A percentile compares a stretch with the other conserved stretches of the same genome.
phyloP scores from a whole-genome alignment of 1,284 basidiomycete species.

The Ceratobasidium sp. region DNA sequence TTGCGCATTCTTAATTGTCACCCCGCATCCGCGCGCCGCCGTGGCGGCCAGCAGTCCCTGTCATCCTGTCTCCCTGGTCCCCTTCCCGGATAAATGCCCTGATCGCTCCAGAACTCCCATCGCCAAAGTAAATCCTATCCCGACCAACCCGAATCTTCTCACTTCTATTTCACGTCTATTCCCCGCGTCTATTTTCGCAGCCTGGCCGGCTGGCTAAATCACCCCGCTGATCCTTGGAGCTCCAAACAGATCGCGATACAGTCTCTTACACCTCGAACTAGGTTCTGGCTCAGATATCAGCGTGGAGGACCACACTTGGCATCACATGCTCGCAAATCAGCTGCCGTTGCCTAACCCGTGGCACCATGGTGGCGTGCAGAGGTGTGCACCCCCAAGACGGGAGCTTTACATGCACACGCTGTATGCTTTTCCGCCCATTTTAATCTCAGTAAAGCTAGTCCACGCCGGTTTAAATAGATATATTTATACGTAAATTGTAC shows the following conservation, averaged over 20 bases:
- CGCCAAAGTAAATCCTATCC: constrained; percentile 1
- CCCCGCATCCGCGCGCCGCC: background rate
- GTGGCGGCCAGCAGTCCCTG: background rate
- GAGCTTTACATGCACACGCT: background rate
- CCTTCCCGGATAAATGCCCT: background rate
- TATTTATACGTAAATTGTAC: background rate
- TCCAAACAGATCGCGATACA: background rate
- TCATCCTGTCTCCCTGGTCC: background rate
- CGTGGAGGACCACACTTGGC: background rate
- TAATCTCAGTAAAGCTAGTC: background rate
- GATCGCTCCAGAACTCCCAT: constrained; percentile 1
- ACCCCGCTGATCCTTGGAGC: background rate
- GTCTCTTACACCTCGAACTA: background rate
- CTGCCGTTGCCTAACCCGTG: background rate
- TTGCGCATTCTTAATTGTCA: background rate
- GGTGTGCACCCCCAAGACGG: background rate
- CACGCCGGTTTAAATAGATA: background rate
- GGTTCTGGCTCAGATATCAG: background rate
- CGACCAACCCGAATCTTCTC: background rate
- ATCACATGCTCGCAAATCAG: background rate
- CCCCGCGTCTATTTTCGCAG: background rate
- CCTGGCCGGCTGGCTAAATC: background rate
- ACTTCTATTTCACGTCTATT: too few species aligned
- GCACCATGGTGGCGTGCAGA: background rate
- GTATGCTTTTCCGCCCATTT: background rate